Base-by-base conservation (phyloP, 2,329 filamentous ascomycete species). In the Aspergillus floridensis region DNA sequence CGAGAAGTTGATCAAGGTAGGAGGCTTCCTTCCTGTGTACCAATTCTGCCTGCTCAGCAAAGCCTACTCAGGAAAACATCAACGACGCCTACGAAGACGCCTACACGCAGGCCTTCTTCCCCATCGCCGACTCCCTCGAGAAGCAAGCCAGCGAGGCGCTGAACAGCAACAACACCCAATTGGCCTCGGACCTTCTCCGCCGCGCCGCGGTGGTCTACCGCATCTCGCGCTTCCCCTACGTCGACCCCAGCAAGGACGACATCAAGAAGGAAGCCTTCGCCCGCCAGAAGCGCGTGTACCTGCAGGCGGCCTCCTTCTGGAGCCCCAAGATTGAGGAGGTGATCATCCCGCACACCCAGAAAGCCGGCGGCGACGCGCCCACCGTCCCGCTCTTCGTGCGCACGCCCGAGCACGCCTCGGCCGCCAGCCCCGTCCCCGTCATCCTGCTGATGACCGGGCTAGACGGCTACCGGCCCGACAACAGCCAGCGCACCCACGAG, bases 131-230 rank as follows among this genome's bases (percentile, higher is more conserved):
- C 64, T 72, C 79, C 2, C 81, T 92, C 14, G 79, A 82, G 5
- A 64, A 69, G 1, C 74, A 81, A 46, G 88, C 83, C 19, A 79
- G 84, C 62, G 74, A 80, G 26, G 81, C 82, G 0, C 76, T 83
- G 44, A 67, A 76, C 8, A 71, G 75, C 2, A 82, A 80, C 29
- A 78, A 87, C 58, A 71, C 70, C 4, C 77, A 80, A 44, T 79
- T 80, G 47, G 87, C 88, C 1, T 84, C 82, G 4, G 82, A 83
- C 38, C 79, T 88, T 19, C 90, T 87, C 72, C 80, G 90, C n/a
- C 85, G 89, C 22, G 87, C 87, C 5, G 88, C 88, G 22, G 86
- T 87, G 26, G 80, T 92, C n/a, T 88, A 90, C 73, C 83, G 89
- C 55, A 91, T 92, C 65, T 82, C 87, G 0, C 82, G 89, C 16